phyloP scores from a whole-genome alignment of 1,284 basidiomycete genomes.

The Rhodotorula sp. region DNA sequence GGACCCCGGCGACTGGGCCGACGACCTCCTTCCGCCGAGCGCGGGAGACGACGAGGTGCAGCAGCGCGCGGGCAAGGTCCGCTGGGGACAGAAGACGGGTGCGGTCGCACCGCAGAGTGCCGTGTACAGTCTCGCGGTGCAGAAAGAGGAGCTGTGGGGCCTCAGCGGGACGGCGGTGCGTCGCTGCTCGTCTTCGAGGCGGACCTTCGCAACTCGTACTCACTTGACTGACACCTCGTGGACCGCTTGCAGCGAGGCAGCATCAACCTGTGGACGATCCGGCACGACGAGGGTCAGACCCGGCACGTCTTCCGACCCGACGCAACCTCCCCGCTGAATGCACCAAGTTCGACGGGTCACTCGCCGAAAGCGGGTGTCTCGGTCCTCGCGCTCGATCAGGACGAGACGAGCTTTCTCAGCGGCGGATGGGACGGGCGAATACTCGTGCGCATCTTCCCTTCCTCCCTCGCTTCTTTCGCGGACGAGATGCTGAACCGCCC shows the following conservation, averaged over 20 bases:
- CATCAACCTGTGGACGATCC: constrained; percentile 86
- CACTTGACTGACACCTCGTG: too few species aligned
- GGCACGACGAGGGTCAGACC: constrained; percentile 84
- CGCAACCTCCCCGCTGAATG: constrained; percentile 1
- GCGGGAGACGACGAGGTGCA: not conserved
- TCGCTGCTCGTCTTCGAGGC: too few species aligned
- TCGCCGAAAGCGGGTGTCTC: constrained; percentile 76
- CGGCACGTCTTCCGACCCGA: constrained; percentile 64
- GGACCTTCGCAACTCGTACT: too few species aligned
- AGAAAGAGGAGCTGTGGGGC: constrained; percentile 86
- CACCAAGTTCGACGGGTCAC: constrained; percentile 24
- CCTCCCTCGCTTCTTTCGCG: not conserved
- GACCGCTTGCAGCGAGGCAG: constrained; percentile 64
- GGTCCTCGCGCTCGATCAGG: constrained; percentile 73
- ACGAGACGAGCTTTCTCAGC: constrained; percentile 82
- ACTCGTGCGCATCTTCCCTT: constrained; percentile 61
- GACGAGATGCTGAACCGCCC: not conserved
- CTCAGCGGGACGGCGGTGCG: constrained; percentile 79
- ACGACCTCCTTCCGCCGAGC: constrained; percentile 11
- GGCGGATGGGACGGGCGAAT: constrained; percentile 94
- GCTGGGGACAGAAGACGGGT: constrained; percentile 30
- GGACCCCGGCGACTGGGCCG: constrained; percentile 26
- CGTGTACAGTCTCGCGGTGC: constrained; percentile 70
- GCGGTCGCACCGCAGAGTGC: constrained; percentile 15
- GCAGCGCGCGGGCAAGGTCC: not conserved